Evolutionary conservation across 2,329 filamentous ascomycete species (phyloP).

Genomic region (Didymellaceae sp.): DNA sequence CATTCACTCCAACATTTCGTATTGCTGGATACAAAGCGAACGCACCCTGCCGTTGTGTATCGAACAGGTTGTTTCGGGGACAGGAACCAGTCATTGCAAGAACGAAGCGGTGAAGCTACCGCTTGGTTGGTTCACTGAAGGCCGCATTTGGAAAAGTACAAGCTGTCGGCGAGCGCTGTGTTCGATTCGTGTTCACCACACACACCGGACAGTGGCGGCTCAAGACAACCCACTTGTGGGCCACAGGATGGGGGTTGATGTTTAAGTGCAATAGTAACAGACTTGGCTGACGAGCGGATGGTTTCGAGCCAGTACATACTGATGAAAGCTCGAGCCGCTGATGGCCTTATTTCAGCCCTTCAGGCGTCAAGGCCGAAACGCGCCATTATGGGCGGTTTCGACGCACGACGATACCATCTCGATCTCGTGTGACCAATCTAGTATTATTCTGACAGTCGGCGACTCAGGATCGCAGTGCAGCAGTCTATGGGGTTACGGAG

Average conservation of each 20-base stretch:
- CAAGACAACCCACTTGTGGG: constrained; percentile 12
- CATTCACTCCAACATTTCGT: constrained; percentile 35
- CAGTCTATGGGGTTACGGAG: background rate
- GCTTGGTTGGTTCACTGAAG: constrained; percentile 20
- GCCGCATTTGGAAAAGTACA: constrained; percentile 6
- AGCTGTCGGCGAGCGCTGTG: constrained; percentile 3
- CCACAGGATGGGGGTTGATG: constrained; percentile 7
- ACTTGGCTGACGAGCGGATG: constrained; percentile 38
- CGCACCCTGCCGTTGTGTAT: constrained; percentile 26
- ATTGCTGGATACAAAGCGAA: constrained; percentile 33
- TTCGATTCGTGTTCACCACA: constrained; percentile 18
- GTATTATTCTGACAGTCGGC: background rate
- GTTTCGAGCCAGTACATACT: constrained; percentile 26
- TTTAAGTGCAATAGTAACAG: constrained; percentile 21
- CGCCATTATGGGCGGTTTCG: constrained; percentile 10
- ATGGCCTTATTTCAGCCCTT: constrained; percentile 16
- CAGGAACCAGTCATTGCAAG: constrained; percentile 21
- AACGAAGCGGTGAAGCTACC: constrained; percentile 45
- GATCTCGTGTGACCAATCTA: constrained; percentile 12
- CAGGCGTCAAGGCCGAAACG: constrained; percentile 22
- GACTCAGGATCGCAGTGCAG: too few species aligned
- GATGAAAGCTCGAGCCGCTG: constrained; percentile 18
- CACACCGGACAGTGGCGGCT: constrained; percentile 17
- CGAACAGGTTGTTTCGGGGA: constrained; percentile 41
- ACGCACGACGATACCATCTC: constrained; percentile 13